phyloP scores from a whole-genome alignment of 305 asterid genomes.

The Ruellia speciosa region DNA sequence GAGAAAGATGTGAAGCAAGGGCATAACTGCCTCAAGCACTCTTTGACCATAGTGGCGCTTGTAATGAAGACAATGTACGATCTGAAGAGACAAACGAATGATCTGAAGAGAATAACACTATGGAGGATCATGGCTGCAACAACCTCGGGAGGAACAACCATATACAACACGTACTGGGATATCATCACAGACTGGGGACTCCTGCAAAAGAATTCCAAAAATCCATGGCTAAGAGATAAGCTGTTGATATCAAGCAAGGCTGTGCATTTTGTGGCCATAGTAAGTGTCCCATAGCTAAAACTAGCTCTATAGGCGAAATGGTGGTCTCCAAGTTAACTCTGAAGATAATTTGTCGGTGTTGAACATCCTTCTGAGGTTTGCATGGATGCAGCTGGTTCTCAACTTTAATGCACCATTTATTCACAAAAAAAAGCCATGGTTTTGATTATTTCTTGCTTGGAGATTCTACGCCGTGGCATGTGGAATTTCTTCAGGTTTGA shows the following conservation, averaged over 20 bases:
- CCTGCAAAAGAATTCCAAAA: constrained; percentile 39
- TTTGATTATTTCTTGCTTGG: constrained; percentile 63
- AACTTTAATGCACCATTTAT: constrained; percentile 40
- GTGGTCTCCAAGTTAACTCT: too few species aligned
- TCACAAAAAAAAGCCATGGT: constrained; percentile 43
- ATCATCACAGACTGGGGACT: constrained; percentile 72
- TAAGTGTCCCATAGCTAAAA: constrained; percentile 26
- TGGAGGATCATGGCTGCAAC: constrained; percentile 53
- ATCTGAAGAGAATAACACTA: constrained; percentile 21
- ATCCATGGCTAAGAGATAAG: constrained; percentile 83
- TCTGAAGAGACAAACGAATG: constrained; percentile 12
- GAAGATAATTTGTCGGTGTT: constrained; percentile 35
- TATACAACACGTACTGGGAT: constrained; percentile 71
- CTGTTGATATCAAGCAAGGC: constrained; percentile 53
- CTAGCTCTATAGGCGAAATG: not conserved
- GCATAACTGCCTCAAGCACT: constrained; percentile 28
- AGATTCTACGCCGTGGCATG: constrained; percentile 78
- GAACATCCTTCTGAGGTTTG: constrained; percentile 65
- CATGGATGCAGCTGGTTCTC: constrained; percentile 81
- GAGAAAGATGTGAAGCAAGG: not conserved
- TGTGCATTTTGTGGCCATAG: constrained; percentile 65
- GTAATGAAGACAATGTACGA: constrained; percentile 49
- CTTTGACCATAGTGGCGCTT: constrained; percentile 63
- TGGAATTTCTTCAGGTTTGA: constrained; percentile 92
- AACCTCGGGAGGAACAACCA: constrained; percentile 57